phyloP scores from a whole-genome alignment of 1,139 yeast species.

The Saccharomycopsis crataegensis region DNA sequence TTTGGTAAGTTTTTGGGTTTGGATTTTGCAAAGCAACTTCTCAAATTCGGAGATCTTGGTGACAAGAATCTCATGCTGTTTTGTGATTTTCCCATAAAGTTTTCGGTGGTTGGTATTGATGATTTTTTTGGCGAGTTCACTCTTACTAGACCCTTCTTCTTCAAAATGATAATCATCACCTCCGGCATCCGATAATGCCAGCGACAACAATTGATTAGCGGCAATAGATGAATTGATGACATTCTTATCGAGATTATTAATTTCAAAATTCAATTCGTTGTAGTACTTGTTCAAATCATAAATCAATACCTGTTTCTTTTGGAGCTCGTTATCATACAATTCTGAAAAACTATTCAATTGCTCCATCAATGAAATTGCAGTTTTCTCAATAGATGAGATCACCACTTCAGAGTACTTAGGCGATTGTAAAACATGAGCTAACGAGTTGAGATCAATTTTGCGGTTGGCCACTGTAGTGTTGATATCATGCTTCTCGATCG shows the following conservation, averaged over 20 bases:
- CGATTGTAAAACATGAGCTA: constrained; percentile 7
- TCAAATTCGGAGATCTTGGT: not conserved
- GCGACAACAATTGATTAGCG: constrained; percentile 19
- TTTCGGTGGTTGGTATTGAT: constrained; percentile 16
- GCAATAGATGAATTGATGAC: constrained; percentile 25
- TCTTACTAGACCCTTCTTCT: constrained; percentile 21
- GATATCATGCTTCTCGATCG: not conserved
- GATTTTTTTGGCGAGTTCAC: constrained; percentile 7
- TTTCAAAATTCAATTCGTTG: constrained; percentile 35
- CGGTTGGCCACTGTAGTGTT: not conserved
- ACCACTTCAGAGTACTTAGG: constrained; percentile 13
- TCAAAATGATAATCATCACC: constrained; percentile 21
- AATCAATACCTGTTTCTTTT: constrained; percentile 37
- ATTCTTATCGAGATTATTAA: constrained; percentile 27
- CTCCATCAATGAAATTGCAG: constrained; percentile 37
- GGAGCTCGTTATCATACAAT: constrained; percentile 45
- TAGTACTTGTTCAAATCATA: constrained; percentile 34
- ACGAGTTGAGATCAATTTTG: not conserved
- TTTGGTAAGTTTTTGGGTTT: constrained; percentile 29
- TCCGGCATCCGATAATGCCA: constrained; percentile 13
- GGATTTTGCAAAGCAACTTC: constrained; percentile 4
- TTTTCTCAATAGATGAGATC: constrained; percentile 30
- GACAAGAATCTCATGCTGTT: constrained; percentile 22
- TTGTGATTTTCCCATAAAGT: constrained; percentile 23
- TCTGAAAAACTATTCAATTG: constrained; percentile 46